Conservation (phyloP, 2,329 filamentous ascomycete species). For the Calonectria leucothoes region DNA sequence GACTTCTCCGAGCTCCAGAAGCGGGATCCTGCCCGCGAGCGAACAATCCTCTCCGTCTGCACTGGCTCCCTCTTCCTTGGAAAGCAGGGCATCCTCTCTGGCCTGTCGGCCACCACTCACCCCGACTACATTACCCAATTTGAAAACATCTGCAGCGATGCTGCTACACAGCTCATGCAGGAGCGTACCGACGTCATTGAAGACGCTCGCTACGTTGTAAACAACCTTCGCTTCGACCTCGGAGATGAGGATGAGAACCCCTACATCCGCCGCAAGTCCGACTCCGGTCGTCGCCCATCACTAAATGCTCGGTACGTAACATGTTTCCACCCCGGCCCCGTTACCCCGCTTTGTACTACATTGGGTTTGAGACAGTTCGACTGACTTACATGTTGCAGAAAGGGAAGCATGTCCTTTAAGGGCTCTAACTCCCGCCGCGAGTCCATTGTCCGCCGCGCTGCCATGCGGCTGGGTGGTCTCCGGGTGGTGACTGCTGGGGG, state of each 20-base stretch:
- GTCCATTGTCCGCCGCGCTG: slow-evolving; percentile 81
- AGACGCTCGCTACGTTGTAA: slow-evolving; percentile 85
- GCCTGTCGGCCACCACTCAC: slow-evolving; percentile 85
- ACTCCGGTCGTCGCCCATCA: slow-evolving; percentile 70
- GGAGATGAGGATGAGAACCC: slow-evolving; percentile 86
- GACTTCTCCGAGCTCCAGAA: slow-evolving; percentile 84
- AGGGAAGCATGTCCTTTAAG: slow-evolving; percentile 87
- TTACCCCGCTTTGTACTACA: slow-evolving; percentile 40
- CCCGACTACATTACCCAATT: slow-evolving; percentile 83
- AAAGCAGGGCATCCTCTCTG: slow-evolving; percentile 80
- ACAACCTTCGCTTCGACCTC: slow-evolving; percentile 89
- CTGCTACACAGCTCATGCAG: slow-evolving; percentile 74
- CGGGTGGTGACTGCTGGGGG: slow-evolving; percentile 86
- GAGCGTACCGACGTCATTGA: slow-evolving; percentile 88
- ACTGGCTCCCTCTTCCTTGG: slow-evolving; percentile 84
- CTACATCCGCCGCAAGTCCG: slow-evolving; percentile 82
- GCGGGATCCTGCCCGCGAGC: slow-evolving; percentile 81
- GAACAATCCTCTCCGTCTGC: slow-evolving; percentile 83
- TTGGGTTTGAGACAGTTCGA: slow-evolving; percentile 36
- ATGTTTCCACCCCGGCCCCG: slow-evolving; percentile 27
- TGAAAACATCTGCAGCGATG: slow-evolving; percentile 83
- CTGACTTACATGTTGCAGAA: slow-evolving; percentile 59
- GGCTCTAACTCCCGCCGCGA: slow-evolving; percentile 80
- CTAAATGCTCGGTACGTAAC: slow-evolving; percentile 65
- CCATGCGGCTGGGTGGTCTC: slow-evolving; percentile 76